Conservation (phyloP, 2,329 filamentous ascomycete genomes). For the Thermothelomyces thermophilus region DNA sequence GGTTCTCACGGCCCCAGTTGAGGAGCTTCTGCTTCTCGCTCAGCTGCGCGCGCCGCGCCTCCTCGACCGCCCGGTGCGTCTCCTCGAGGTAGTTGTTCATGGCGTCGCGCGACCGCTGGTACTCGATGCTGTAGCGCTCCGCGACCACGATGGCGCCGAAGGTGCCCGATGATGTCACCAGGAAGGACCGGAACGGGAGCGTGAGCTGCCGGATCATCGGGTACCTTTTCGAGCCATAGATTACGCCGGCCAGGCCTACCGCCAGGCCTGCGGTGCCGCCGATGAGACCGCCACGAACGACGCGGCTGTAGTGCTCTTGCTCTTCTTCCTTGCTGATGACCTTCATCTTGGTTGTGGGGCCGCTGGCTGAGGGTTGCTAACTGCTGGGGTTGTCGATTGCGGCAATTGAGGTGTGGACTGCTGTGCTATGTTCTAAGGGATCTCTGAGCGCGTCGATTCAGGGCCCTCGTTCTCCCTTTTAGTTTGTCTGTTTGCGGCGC, state of each 20-base stretch:
- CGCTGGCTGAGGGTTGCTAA: too few species aligned
- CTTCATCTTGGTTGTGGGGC: slow-evolving; percentile 75
- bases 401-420: background rate
- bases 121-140: slow-evolving; percentile 60
- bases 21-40: slow-evolving; percentile 58
- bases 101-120: slow-evolving; percentile 64
- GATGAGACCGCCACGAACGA: slow-evolving; percentile 70
- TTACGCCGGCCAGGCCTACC: slow-evolving; percentile 60
- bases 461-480: slow-evolving; percentile 7
- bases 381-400: slow-evolving; percentile 3
- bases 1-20: slow-evolving; percentile 70
- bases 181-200: slow-evolving; percentile 83
- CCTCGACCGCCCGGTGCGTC: slow-evolving; percentile 48
- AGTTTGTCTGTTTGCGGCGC: background rate
- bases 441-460: background rate
- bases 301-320: slow-evolving; percentile 71
- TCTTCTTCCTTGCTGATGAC: slow-evolving; percentile 93
- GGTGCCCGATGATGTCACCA: slow-evolving; percentile 73
- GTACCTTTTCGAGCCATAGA: slow-evolving; percentile 64
- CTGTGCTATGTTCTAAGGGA: background rate
- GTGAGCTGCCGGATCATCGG: slow-evolving; percentile 74
- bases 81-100: slow-evolving; percentile 60
- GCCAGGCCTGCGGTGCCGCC: slow-evolving; percentile 65
- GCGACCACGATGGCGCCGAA: slow-evolving; percentile 85
- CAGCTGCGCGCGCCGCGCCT: slow-evolving; percentile 38